Percentiles rank a stretch among this genome's conserved stretches.
Evolutionary conservation across 306 rosid species (phyloP).

Genomic region (Cicer pinnatifidum): DNA sequence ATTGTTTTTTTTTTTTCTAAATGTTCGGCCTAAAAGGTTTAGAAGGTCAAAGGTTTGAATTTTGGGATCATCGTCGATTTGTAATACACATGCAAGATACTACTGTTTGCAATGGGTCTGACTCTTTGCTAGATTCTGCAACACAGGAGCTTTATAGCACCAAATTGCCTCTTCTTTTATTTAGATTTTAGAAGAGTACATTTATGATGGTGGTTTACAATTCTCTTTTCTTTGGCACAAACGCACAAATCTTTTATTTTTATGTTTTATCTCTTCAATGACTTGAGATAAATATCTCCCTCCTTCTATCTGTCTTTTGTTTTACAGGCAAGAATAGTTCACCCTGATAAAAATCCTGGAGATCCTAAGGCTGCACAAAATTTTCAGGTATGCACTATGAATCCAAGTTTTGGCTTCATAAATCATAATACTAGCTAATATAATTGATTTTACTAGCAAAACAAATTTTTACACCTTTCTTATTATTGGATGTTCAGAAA

Average conservation of each 20-base stretch:
- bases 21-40: not conserved
- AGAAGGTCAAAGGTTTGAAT: not conserved
- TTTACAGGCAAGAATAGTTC: slow-evolving; percentile 84
- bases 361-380: slow-evolving; percentile 89
- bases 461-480: slow-evolving; percentile 28
- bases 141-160: not conserved
- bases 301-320: not conserved
- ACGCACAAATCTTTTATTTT: not conserved
- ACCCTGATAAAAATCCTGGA: slow-evolving; percentile 96
- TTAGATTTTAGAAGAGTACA: slow-evolving; percentile 3
- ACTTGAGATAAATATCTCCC: not conserved
- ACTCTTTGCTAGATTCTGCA: not conserved
- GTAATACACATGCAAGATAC: not conserved
- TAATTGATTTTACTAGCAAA: slow-evolving; percentile 16
- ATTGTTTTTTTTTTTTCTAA: not conserved
- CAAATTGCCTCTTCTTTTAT: not conserved
- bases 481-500: slow-evolving; percentile 9
- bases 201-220: slow-evolving; percentile 7
- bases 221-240: not conserved
- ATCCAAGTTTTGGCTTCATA: slow-evolving; percentile 30
- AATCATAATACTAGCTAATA: slow-evolving; percentile 27
- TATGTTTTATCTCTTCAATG: slow-evolving; percentile 2
- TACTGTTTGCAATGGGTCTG: not conserved
- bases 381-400: slow-evolving; percentile 69
- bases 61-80: not conserved